A percentile compares a stretch with the other conserved stretches of the same genome.
Conservation (phyloP, 306 rosid genomes). For the Pterocarpus santalinus region DNA sequence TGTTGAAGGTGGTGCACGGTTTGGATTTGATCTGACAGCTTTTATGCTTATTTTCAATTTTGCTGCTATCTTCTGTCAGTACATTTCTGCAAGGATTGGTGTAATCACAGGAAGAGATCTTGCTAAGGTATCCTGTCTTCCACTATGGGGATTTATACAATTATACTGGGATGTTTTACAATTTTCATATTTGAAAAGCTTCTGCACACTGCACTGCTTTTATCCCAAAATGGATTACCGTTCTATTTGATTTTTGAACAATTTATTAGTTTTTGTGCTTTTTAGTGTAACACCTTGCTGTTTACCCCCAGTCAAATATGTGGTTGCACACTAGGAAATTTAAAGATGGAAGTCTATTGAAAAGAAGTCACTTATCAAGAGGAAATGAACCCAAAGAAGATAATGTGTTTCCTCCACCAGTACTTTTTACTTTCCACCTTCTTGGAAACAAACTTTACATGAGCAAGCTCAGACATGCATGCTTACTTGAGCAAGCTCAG, state of each 20-base stretch:
- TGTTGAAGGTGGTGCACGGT: slow-evolving; percentile 89
- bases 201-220: neutral
- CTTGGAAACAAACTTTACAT: neutral
- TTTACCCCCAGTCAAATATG: neutral
- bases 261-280: slow-evolving; percentile 31
- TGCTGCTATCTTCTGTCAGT: slow-evolving; percentile 92
- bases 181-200: slow-evolving; percentile 21
- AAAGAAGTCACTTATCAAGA: slow-evolving; percentile 18
- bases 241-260: slow-evolving; percentile 17
- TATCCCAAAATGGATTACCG: neutral
- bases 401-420: neutral
- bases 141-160: slow-evolving; percentile 16
- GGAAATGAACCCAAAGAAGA: slow-evolving; percentile 2
- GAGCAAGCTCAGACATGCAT: neutral
- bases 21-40: slow-evolving; percentile 78
- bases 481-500: slow-evolving; percentile 20
- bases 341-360: slow-evolving; percentile 23
- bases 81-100: slow-evolving; percentile 86
- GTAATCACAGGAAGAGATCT: slow-evolving; percentile 85
- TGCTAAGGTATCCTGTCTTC: slow-evolving; percentile 76
- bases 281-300: neutral
- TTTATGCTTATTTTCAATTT: slow-evolving; percentile 78
- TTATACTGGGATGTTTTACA: neutral
- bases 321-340: slow-evolving; percentile 24
- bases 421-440: slow-evolving; percentile 22